phyloP scores from a whole-genome alignment of 352 stramenopile species.

The Globisporangium polare region DNA sequence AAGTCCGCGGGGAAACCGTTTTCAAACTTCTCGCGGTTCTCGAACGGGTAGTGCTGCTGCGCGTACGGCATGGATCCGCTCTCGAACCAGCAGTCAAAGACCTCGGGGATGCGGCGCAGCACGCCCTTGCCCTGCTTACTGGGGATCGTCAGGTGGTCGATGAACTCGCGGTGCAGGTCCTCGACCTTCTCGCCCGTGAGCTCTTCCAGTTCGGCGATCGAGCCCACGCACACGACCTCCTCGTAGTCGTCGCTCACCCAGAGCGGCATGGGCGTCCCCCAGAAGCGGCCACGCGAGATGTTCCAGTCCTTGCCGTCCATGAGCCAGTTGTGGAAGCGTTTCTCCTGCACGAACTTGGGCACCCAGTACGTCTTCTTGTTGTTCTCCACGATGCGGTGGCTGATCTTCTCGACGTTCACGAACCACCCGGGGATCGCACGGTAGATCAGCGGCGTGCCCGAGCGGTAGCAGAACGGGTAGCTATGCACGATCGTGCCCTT shows the following conservation, averaged over 20 bases:
- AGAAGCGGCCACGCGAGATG: slow-evolving; percentile 98
- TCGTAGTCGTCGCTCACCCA: slow-evolving; percentile 97
- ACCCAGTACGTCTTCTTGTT: slow-evolving; percentile 87
- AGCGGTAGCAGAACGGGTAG: slow-evolving; percentile 99
- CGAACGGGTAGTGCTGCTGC: slow-evolving; percentile 99
- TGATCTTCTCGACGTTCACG: slow-evolving; percentile 98
- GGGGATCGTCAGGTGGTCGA: slow-evolving; percentile 98
- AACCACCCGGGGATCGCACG: slow-evolving; percentile 99
- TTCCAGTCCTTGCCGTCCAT: slow-evolving; percentile 98
- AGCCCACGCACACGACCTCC: slow-evolving; percentile 97
- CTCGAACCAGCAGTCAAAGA: slow-evolving; percentile 99
- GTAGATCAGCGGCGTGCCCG: slow-evolving; percentile 99
- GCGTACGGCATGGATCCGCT: slow-evolving; percentile 99
- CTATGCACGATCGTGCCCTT: slow-evolving; percentile 97
- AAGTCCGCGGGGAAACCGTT: slow-evolving; percentile 98
- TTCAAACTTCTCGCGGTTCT: slow-evolving; percentile 98
- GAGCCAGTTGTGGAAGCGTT: slow-evolving; percentile 99
- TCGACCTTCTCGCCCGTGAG: slow-evolving; percentile 90
- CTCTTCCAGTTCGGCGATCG: slow-evolving; percentile 95
- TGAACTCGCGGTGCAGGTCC: slow-evolving; percentile 98
- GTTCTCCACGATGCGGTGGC: slow-evolving; percentile 92
- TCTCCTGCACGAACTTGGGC: slow-evolving; percentile 95
- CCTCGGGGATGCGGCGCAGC: slow-evolving; percentile 85
- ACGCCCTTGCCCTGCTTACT: slow-evolving; percentile 90
- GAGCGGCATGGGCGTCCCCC: slow-evolving; percentile 98